Conservation (phyloP, 495 filamentous ascomycete genomes). For the Acidiella bohemica region DNA sequence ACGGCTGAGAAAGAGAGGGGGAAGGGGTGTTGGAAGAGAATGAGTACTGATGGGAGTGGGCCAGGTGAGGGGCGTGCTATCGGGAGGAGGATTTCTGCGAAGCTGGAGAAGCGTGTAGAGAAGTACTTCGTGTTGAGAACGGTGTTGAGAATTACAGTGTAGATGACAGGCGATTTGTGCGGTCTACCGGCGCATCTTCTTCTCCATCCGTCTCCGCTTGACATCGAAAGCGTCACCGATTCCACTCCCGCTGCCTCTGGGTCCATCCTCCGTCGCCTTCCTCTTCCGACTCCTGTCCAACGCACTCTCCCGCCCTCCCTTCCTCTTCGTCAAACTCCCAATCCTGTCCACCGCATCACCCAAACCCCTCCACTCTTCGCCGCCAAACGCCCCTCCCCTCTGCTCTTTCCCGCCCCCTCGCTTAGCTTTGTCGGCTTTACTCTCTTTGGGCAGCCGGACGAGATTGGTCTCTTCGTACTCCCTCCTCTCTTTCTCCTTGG, state of each 20-base stretch:
- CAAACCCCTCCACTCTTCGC: conserved; percentile 56
- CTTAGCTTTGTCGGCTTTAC: conserved; percentile 65
- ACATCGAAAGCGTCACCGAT: conserved; percentile 18
- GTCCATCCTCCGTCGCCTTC: conserved; percentile 10
- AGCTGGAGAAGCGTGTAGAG: conserved; percentile 12
- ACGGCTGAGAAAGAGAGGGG: conserved; percentile 2
- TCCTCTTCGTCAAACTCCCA: conserved; percentile 28
- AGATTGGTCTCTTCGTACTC: conserved; percentile 63
- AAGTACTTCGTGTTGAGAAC: conserved; percentile 10
- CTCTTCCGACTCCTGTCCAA: conserved; percentile 21
- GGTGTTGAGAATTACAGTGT: neutral
- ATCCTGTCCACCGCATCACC: conserved; percentile 60
- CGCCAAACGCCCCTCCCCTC: conserved; percentile 34
- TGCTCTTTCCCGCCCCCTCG: conserved; percentile 40
- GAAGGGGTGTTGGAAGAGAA: conserved; percentile 4
- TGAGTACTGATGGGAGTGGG: too few species aligned
- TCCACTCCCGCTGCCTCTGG: conserved; percentile 7
- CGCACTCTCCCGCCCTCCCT: conserved; percentile 12
- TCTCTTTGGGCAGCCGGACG: conserved; percentile 66
- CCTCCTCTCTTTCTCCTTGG: conserved; percentile 35
- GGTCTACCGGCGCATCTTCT: conserved; percentile 15
- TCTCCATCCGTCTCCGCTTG: conserved; percentile 15
- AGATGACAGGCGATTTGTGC: neutral
- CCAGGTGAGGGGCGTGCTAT: conserved; percentile 11
- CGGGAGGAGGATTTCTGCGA: conserved; percentile 9